These are phyloP conservation scores for Microbotryomycetes sp. DNA, from an alignment of 1,284 basidiomycete genomes.

Conservation along the genomic window DNA sequence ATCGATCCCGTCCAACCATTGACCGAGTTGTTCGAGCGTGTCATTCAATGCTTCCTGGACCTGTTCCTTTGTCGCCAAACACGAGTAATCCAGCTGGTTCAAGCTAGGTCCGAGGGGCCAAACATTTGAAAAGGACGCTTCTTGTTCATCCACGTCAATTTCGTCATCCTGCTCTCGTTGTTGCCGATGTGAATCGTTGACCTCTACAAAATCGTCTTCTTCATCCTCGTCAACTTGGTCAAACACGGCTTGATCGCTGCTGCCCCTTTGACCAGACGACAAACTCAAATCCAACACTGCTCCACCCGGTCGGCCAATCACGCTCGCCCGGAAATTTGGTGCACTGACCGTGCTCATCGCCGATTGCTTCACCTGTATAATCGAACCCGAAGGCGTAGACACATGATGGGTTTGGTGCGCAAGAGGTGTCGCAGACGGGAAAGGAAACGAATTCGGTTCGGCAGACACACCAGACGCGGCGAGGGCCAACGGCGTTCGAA, in stretches of 20 bases:
- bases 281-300: not conserved
- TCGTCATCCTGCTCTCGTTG: not conserved
- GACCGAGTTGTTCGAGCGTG: constrained; percentile 68
- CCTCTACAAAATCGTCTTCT: not conserved
- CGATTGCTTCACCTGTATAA: not conserved
- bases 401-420: too few species aligned
- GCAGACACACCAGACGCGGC: not conserved
- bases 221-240: not conserved
- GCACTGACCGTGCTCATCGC: not conserved
- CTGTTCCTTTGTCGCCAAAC: constrained; percentile 55
- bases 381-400: not conserved
- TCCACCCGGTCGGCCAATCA: not conserved
- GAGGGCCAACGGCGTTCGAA: not conserved
- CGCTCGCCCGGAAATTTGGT: not conserved
- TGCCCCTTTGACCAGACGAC: not conserved
- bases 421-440: too few species aligned
- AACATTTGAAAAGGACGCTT: not conserved
- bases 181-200: too few species aligned
- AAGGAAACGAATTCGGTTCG: not conserved
- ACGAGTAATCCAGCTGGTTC: constrained; percentile 59
- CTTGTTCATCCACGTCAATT: not conserved
- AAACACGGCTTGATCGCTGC: not conserved
- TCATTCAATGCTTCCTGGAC: constrained; percentile 64
- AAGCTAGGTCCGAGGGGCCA: constrained; percentile 44
- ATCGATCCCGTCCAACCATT: constrained; percentile 73